These are phyloP conservation scores for Erysimum pusillum DNA, from an alignment of 441 rosid genomes.

Conservation along the genomic window DNA sequence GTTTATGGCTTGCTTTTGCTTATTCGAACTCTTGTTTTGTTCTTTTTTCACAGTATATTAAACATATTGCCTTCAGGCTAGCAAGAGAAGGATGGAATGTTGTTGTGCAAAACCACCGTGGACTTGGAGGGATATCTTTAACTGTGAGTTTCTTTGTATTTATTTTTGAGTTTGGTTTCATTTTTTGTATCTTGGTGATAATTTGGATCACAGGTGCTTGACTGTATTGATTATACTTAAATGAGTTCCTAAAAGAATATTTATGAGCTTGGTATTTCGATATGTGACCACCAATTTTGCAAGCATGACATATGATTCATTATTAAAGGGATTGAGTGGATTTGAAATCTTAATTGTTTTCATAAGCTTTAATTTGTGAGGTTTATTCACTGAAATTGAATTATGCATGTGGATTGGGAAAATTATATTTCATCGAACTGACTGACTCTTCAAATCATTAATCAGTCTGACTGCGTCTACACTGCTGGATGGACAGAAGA, in stretches of 20 bases:
- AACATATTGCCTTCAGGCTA: constrained; percentile 66
- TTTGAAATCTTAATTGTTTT: neutral
- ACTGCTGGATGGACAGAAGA: constrained; percentile 96
- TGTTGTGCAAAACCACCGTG: constrained; percentile 90
- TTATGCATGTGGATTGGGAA: constrained; percentile 1
- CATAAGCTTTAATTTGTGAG: constrained; percentile 1
- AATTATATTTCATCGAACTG: neutral
- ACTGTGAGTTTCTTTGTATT: constrained; percentile 63
- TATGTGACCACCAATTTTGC: neutral
- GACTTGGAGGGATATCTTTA: constrained; percentile 82
- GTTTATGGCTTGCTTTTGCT: constrained; percentile 5
- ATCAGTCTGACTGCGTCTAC: constrained; percentile 88
- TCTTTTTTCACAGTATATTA: constrained; percentile 62
- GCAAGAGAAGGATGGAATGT: constrained; percentile 83
- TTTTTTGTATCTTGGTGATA: neutral
- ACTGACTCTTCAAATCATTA: constrained; percentile 1
- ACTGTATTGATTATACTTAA: neutral
- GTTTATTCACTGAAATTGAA: constrained; percentile 4
- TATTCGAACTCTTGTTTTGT: neutral
- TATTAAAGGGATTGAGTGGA: neutral
- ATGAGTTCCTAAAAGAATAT: neutral
- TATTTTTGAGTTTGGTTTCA: neutral
- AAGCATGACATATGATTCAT: constrained; percentile 5
- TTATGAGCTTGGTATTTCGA: neutral
- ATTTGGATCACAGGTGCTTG: neutral